Percentiles rank a stretch among this genome's conserved stretches.
These are phyloP conservation scores for Naganishia onofrii DNA, from an alignment of 768 basidiomycete species.

Conservation along the genomic window DNA sequence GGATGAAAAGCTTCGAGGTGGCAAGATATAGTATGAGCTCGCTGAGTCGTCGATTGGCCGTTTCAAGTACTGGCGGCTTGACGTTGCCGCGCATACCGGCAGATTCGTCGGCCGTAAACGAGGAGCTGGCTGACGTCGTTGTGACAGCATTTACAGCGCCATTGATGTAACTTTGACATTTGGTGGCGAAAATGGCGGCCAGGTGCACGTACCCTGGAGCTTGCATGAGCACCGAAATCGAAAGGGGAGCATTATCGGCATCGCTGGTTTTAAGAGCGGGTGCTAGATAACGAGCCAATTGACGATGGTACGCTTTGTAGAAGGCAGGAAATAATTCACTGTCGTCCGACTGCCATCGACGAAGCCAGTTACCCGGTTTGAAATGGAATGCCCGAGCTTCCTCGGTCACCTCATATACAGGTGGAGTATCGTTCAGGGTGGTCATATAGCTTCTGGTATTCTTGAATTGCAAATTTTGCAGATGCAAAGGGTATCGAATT, in stretches of 20 bases:
- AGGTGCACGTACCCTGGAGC: constrained; percentile 56
- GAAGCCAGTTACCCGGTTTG: constrained; percentile 53
- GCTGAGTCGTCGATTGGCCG: constrained; percentile 54
- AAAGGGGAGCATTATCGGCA: constrained; percentile 37
- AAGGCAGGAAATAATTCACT: constrained; percentile 57
- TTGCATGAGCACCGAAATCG: constrained; percentile 44
- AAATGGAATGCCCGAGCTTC: constrained; percentile 51
- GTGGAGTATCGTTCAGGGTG: constrained; percentile 36
- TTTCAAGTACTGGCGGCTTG: constrained; percentile 56
- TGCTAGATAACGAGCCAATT: constrained; percentile 51
- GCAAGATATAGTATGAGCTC: constrained; percentile 53
- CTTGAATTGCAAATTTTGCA: constrained; percentile 47
- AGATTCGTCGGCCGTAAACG: constrained; percentile 54
- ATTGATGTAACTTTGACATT: constrained; percentile 55
- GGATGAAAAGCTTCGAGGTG: constrained; percentile 44
- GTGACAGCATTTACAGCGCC: constrained; percentile 56
- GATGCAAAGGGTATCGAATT: constrained; percentile 48
- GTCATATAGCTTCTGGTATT: constrained; percentile 45
- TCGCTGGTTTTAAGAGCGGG: constrained; percentile 43
- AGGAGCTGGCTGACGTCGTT: constrained; percentile 47
- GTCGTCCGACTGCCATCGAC: constrained; percentile 56
- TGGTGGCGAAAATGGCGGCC: constrained; percentile 54
- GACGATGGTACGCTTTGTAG: constrained; percentile 56
- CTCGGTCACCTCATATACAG: constrained; percentile 39
- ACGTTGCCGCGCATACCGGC: constrained; percentile 53